Percentiles rank a stretch among this genome's conserved stretches.
Conservation (phyloP, 768 basidiomycete species). For the Scleroderma citrinum region DNA sequence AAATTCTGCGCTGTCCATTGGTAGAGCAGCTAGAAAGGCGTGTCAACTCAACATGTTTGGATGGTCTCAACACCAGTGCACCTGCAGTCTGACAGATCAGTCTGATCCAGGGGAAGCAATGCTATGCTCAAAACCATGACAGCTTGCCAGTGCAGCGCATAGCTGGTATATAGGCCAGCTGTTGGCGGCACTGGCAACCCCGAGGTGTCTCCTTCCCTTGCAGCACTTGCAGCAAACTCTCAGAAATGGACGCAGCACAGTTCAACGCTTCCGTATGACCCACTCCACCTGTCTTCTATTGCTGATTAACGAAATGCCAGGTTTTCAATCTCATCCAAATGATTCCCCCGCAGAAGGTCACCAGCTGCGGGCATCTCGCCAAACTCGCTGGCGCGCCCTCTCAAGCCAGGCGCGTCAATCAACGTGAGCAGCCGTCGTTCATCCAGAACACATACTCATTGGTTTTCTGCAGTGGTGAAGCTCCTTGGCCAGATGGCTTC, state of each 20-base stretch:
- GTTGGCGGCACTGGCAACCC: neutral
- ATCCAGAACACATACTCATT: neutral
- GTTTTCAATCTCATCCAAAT: constrained; percentile 63
- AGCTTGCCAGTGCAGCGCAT: too few relatives aligned
- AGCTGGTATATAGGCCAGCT: too few relatives aligned
- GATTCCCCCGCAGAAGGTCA: constrained; percentile 62
- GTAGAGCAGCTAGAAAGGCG: neutral
- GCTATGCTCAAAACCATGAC: too few relatives aligned
- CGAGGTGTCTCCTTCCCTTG: neutral
- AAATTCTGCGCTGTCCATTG: constrained; percentile 58
- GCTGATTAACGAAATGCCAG: constrained; percentile 24
- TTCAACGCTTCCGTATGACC: constrained; percentile 15
- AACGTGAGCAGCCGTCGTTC: constrained; percentile 41
- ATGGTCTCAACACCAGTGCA: too few relatives aligned
- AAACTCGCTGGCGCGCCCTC: constrained; percentile 71
- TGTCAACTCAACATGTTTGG: neutral
- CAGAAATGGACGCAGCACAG: constrained; percentile 11
- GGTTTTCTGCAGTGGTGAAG: constrained; percentile 53
- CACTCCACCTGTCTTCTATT: too few relatives aligned
- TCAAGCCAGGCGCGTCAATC: constrained; percentile 74
- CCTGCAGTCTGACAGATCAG: too few relatives aligned
- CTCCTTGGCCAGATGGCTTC: constrained; percentile 55
- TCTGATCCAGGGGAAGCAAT: too few relatives aligned
- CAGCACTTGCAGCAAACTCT: neutral
- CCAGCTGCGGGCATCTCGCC: constrained; percentile 74